These are phyloP conservation scores for Trichosporon coremiiforme DNA, from an alignment of 1,284 basidiomycete genomes.

Conservation along the genomic window DNA sequence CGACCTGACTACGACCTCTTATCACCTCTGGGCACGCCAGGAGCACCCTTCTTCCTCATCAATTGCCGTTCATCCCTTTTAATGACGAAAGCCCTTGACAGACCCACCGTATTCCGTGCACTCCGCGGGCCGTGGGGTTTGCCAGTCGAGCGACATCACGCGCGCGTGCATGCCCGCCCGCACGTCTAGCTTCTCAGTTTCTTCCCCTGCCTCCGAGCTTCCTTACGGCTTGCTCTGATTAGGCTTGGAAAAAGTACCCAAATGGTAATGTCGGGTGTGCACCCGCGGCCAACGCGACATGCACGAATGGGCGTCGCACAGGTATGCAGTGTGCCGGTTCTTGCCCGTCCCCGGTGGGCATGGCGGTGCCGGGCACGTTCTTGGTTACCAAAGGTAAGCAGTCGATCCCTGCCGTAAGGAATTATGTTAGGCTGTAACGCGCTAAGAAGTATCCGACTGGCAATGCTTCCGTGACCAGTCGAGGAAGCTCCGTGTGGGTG, in stretches of 20 bases:
- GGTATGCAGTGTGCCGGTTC: background rate
- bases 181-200: background rate
- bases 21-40: background rate
- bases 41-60: background rate
- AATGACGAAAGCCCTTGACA: background rate
- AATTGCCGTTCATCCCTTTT: background rate
- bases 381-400: conserved; percentile 18
- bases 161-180: too few species aligned
- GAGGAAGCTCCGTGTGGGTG: too few species aligned
- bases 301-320: too few species aligned
- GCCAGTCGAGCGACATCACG: background rate
- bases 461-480: background rate
- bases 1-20: background rate
- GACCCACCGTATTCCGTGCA: background rate
- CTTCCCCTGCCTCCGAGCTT: background rate
- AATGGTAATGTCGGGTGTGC: too few species aligned
- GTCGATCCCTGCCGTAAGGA: conserved; percentile 14
- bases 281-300: too few species aligned
- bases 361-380: background rate
- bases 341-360: conserved; percentile 2
- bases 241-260: background rate
- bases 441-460: conserved; percentile 6
- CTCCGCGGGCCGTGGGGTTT: too few species aligned
- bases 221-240: background rate
- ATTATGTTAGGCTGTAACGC: conserved; percentile 9